Base-by-base conservation (phyloP, 2,329 filamentous ascomycete species). In the Paecilomyces sp. region DNA sequence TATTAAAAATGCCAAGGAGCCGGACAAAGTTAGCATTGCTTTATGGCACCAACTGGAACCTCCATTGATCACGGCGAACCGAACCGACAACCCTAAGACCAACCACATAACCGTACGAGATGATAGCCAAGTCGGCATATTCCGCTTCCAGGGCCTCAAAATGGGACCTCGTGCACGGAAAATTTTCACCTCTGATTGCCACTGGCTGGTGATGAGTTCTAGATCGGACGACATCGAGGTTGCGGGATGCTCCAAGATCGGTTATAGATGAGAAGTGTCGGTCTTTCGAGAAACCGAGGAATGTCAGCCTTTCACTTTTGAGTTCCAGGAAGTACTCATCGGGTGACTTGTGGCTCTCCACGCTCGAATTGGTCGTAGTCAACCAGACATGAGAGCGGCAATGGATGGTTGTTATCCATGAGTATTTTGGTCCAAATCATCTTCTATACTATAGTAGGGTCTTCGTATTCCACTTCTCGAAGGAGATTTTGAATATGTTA, bases 361-460 rank as follows among this genome's bases (percentile, higher is more conserved):
- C 22, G 22, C 22, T 22, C 22, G 22, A 22, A 22, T 22, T 22
- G 22, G 22, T 22, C 22, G 22, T 22, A 22, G 22, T 22, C 2
- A 22, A 28, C 22, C 11, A 41, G 34, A 15, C 12, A 41, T 13
- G 12, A 2, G 25, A 28, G 25, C 3, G 6, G 25, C 25, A 28
- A 28, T 3, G 6, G 3, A 1, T 28, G 1, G 3, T 28, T 28
- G 25, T 28, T 6, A 28, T 28, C 25, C 25, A 28, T 28, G 6
- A 77, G 77, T 30, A 75, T 80, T 28, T 80, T 80, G 61, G 73
- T 80, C 28, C 77, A 80, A 63, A 74, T 71, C 61, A 64, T 68
- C 50, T 74, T 80, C 47, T 77, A 80, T 60, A 77, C 79, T 60
- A 77, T 80, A 58, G 78, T 0, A 72, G 71, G 0, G 65, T 79